phyloP scores from a whole-genome alignment of 192 early-diverging fungal species.

The Podochytrium sp. region DNA sequence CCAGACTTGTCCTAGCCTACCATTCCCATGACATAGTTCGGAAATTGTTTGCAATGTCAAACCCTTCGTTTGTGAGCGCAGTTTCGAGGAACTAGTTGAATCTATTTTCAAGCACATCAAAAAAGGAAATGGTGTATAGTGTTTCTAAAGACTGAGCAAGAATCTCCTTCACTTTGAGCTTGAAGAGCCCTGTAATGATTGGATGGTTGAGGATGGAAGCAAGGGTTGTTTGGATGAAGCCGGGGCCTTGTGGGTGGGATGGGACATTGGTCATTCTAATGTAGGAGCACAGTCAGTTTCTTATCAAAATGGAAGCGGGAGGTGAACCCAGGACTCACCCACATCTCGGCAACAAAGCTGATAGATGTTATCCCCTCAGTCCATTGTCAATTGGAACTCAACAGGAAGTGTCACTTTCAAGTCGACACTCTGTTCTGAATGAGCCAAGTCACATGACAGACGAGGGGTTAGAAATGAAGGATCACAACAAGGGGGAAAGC shows the following conservation, averaged over 20 bases:
- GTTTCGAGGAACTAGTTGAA: not conserved
- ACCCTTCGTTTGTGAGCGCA: not conserved
- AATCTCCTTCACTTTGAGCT: not conserved
- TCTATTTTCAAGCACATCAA: conserved; percentile 2
- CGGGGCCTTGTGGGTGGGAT: conserved; percentile 19
- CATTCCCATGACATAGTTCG: conserved; percentile 19
- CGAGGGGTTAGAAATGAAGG: too few species aligned
- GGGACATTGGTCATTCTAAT: conserved; percentile 5
- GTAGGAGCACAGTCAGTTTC: not conserved
- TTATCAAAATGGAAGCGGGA: not conserved
- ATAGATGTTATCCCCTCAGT: not conserved
- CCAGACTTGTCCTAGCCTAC: conserved; percentile 7
- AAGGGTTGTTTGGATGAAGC: conserved; percentile 4
- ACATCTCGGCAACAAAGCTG: conserved; percentile 9
- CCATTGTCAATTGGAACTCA: conserved; percentile 35
- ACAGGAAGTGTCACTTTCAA: conserved; percentile 35
- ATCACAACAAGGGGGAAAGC: too few species aligned
- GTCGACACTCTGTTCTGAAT: too few species aligned
- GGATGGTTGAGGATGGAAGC: conserved; percentile 12
- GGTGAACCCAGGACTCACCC: conserved; percentile 1
- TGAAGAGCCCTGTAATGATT: not conserved
- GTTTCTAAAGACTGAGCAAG: not conserved
- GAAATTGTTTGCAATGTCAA: conserved; percentile 16
- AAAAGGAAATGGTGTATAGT: conserved; percentile 4
- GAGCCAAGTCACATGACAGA: too few species aligned